Conservation (phyloP, 148 eudicot species). For the Persicaria tinctoria region DNA sequence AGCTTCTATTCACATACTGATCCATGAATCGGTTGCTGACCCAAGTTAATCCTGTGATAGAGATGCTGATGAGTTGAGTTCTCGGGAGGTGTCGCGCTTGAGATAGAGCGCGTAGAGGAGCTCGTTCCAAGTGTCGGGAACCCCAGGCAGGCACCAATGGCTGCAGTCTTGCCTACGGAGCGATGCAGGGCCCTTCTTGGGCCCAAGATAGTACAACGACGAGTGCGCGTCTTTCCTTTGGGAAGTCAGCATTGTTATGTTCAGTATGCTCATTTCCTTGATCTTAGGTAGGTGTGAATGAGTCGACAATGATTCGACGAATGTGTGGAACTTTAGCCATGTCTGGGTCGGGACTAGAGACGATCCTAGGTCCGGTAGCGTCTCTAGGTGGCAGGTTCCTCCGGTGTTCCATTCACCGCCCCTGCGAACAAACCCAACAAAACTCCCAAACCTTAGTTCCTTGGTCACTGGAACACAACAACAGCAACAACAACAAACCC, state of each 20-base stretch:
- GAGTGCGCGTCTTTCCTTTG: slow-evolving; percentile 86
- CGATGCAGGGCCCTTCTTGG: slow-evolving; percentile 46
- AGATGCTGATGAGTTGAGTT: slow-evolving; percentile 1
- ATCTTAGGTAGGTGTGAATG: slow-evolving; percentile 17
- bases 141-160: slow-evolving; percentile 97
- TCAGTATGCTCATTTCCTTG: slow-evolving; percentile 32
- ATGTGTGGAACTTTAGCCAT: slow-evolving; percentile 46
- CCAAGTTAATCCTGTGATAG: not conserved
- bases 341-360: slow-evolving; percentile 46
- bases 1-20: slow-evolving; percentile 1
- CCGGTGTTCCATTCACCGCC: slow-evolving; percentile 88
- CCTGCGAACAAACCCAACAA: slow-evolving; percentile 27
- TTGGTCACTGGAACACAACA: too few species aligned
- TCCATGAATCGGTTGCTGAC: not conserved
- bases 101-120: slow-evolving; percentile 64
- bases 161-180: slow-evolving; percentile 79
- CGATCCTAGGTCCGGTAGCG: slow-evolving; percentile 62
- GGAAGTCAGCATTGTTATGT: slow-evolving; percentile 64
- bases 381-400: slow-evolving; percentile 82
- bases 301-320: slow-evolving; percentile 34
- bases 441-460: not conserved
- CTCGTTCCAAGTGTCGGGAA: slow-evolving; percentile 93
- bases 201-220: slow-evolving; percentile 68
- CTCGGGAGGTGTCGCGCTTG: slow-evolving; percentile 21
- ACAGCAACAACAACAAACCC: too few species aligned